Conservation (phyloP, 495 filamentous ascomycete genomes). For the Aspergillus leporis region DNA sequence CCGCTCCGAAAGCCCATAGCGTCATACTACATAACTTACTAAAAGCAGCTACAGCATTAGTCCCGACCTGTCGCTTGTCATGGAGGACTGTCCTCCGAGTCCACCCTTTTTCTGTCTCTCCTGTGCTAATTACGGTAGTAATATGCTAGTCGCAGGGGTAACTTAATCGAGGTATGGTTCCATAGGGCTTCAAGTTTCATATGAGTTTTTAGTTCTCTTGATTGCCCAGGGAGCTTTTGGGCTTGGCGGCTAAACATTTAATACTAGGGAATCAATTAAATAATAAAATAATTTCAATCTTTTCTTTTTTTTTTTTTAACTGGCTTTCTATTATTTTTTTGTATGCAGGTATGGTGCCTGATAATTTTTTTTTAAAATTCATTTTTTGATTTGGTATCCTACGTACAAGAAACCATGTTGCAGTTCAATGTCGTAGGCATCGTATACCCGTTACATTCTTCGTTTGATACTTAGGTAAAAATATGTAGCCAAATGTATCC, state of each 20-base stretch:
- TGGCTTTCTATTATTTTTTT: background rate
- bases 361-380: background rate
- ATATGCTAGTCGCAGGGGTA: constrained; percentile 5
- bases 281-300: background rate
- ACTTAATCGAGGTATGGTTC: constrained; percentile 3
- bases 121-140: background rate
- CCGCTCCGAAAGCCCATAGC: too few species aligned
- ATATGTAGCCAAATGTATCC: background rate
- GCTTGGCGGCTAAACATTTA: background rate
- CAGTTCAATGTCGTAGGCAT: background rate
- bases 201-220: background rate
- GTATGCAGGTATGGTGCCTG: background rate
- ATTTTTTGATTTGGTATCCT: too few species aligned
- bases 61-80: constrained; percentile 6
- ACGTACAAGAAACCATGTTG: background rate
- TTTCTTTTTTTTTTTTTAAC: background rate
- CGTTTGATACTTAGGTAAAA: background rate
- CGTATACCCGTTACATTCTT: background rate
- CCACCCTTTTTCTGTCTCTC: background rate
- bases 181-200: constrained; percentile 1
- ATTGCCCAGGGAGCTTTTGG: background rate
- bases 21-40: constrained; percentile 1
- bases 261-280: too few species aligned
- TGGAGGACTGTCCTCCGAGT: constrained; percentile 33
- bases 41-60: background rate